Base-by-base conservation (phyloP, 768 basidiomycete species). In the Amyloporia xantha region DNA sequence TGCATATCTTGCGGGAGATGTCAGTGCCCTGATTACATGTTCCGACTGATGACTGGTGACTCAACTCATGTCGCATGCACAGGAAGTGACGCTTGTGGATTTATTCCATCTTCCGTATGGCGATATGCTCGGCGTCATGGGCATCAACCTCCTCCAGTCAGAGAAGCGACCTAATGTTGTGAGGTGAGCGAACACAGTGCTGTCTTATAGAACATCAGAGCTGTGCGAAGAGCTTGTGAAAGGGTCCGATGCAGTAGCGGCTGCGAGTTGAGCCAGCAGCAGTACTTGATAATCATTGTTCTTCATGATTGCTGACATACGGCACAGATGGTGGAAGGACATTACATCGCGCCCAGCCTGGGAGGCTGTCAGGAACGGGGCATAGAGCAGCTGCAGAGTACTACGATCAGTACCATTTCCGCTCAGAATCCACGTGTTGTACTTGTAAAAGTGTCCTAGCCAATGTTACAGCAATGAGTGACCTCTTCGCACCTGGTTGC, bases 51-150 rank as follows among this genome's bases (percentile, higher is more conserved):
- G 20, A 39, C 38, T 19, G 7, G 9, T 21, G 20, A 10, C 19
- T 10, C 12, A 13, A 39, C 19, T n/a, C 33, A 35, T 35, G 33
- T n/a, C 10, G 9, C n/a, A 10, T 35, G n/a, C 33, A n/a, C 49
- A 75, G 68, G 57, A 64, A 28, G 20, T 84, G 41, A 80, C 78
- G 5, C 65, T 83, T 1, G 78, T 75, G 2, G 82, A 84, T 56
- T 66, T 84, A 17, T 75, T 74, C 62, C 80, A 82, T 58, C 57
- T 83, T 27, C 72, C 80, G 0, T 74, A 73, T 41, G 75, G 71
- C n/a, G 47, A 41, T 10, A 15, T 59, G 49, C 51, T 73, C 33
- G 40, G 25, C 11, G 9, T 3, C 1, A 45, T 52, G 0, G 68
- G 67, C 2, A 47, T 55, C 38, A 52, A 63, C 7, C 44, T 69